Base-by-base conservation (phyloP, 225 moss, liverwort and hornwort genomes). In the Thuidium tamariscinum region DNA sequence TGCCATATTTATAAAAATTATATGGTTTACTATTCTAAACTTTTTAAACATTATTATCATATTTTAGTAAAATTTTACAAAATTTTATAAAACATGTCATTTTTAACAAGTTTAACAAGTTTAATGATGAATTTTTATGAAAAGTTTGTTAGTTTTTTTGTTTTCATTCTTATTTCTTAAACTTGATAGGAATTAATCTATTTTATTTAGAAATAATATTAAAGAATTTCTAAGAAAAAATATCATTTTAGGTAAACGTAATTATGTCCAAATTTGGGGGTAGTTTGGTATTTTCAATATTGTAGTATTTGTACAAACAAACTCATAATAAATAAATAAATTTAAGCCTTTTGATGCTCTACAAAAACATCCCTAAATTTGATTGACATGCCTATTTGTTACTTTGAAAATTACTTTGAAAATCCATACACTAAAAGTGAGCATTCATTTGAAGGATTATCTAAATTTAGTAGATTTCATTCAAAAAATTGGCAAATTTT, bases 241-340 rank as follows among this genome's bases (percentile, higher is more conserved):
- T 36, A 23, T 37, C 22, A 7, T 13, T 67, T 0, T 22, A 13
- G 0, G 4, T 1, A 0, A 67, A 13, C 2, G 7, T 22, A 12
- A 5, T 22, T 37, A 22, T 4, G 2, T 22, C n/a, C n/a, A 67
- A 67, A 67, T 67, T 6, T 66, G 36, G 6, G 20, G 20, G 66
- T 66, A 2, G 3, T 20, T 36, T 11, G 3, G 6, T 12, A 22
- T 21, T 12, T n/a, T 65, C 6, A 65, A 19, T 65, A 66, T 21
- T 37, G 7, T 3, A 21, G 2, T 36, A 7, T 66, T 21, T 42
- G 5, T 26, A 70, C 3, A 14, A 42, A 16, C 0, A 42, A 70
- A 16, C 14, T 16, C 26, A 0, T 1, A 2, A 1, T 36, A 21
- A 27, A 14, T 26, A 14, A 3, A 70, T 26, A 41, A 2, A 5